These are phyloP conservation scores for Amanita pseudoporphyria DNA, from an alignment of 768 basidiomycete genomes.

Conservation along the genomic window DNA sequence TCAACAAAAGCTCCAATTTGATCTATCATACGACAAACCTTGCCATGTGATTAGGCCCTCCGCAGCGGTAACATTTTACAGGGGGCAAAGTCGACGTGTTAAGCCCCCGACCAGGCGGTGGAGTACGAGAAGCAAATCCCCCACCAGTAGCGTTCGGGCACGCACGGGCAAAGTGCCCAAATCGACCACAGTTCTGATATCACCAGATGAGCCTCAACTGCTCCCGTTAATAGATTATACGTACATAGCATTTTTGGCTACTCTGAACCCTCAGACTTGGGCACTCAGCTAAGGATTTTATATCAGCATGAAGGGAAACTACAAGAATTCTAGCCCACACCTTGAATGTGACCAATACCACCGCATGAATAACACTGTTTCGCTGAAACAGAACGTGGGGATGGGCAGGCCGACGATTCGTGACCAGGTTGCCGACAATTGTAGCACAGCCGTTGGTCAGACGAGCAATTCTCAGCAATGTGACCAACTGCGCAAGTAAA, in stretches of 20 bases:
- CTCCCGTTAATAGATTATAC: slow-evolving; percentile 14
- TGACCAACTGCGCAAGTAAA: slow-evolving; percentile 60
- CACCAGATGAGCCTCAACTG: background rate
- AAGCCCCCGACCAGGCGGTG: slow-evolving; percentile 66
- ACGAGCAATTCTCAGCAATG: slow-evolving; percentile 87
- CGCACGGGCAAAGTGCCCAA: slow-evolving; percentile 72
- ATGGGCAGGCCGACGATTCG: slow-evolving; percentile 81
- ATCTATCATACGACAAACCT: slow-evolving; percentile 30
- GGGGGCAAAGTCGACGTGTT: slow-evolving; percentile 73
- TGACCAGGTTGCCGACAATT: slow-evolving; percentile 95
- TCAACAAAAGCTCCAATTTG: background rate
- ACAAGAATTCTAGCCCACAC: slow-evolving; percentile 14
- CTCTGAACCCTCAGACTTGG: slow-evolving; percentile 65
- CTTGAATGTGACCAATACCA: slow-evolving; percentile 83
- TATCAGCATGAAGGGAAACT: background rate
- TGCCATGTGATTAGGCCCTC: slow-evolving; percentile 83
- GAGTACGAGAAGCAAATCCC: slow-evolving; percentile 55
- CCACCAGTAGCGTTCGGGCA: slow-evolving; percentile 46
- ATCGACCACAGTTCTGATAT: slow-evolving; percentile 64
- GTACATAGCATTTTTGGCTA: slow-evolving; percentile 79
- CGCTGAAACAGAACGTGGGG: slow-evolving; percentile 69
- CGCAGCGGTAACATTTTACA: slow-evolving; percentile 85
- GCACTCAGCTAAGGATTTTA: slow-evolving; percentile 50
- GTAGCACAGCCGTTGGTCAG: slow-evolving; percentile 85
- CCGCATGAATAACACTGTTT: slow-evolving; percentile 94